Evolutionary conservation across 306 rosid species (phyloP), one percentile per base, ranked within the genome.

Genomic region (Dicorynia guianensis): DNA sequence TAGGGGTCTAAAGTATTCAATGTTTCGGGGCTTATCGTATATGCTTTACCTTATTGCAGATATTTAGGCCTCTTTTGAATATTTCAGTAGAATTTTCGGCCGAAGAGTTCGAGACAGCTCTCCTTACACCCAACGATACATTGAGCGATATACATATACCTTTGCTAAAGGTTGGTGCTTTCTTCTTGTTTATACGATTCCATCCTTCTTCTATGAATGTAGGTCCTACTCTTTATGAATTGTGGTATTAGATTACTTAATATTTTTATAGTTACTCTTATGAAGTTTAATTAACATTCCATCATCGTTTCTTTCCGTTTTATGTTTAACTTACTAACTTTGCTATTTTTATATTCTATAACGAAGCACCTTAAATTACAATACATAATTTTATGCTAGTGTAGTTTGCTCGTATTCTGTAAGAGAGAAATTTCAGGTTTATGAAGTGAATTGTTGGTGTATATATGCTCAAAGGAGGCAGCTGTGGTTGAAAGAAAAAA

Each of bases 81-180:
- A 92, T 93, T 52, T 75, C 89, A 33, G 77, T 75, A 6, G 99
- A 96, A 81, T 93, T 96, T 76, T 87, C 99, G 40, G 99, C 89
- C 0, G 99, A 96, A 82, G 99, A 96, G 88, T 91, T 96, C 9
- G 99, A 96, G 84, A 90, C 99, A 12, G 94, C 99, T 58, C 88
- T 96, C 86, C 87, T 96, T 79, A 83, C 76, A 3, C 99, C 99
- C 17, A 96, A 90, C 35, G 97, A 96, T 44, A 93, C 93, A 70
- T 87, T 96, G 83, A 86, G 97, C 86, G 93, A 93, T 72, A 83
- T 96, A 53, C 99, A 96, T 72, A 93, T 96, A 67, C 99, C 99
- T n/a, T 76, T 93, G 82, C 69, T 96, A 49, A 96, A 96, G 99
- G 99, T 96, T 81, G 79, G 90, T 90, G 52, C 78, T 75, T 84